phyloP scores from a whole-genome alignment of 208 protist species.

The Acanthamoeba triangularis region DNA sequence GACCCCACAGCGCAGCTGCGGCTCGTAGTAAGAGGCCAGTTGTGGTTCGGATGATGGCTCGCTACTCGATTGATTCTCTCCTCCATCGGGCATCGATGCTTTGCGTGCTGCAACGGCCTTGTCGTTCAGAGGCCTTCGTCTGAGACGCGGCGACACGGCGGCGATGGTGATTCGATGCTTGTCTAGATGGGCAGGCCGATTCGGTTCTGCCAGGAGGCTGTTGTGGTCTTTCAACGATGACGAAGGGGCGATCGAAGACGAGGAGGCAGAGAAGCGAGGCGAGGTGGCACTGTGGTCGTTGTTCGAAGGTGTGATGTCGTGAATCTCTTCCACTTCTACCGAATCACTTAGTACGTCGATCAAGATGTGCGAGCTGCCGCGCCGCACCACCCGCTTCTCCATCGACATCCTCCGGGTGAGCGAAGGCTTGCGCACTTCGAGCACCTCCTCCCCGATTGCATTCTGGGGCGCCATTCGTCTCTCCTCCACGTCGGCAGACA shows the following conservation, averaged over 20 bases:
- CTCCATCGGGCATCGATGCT: not conserved
- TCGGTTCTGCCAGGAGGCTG: not conserved
- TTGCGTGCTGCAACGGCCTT: not conserved
- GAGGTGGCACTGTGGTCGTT: no score
- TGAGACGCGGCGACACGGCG: slow-evolving; percentile 7
- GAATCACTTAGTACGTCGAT: slow-evolving; percentile 35
- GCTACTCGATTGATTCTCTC: not conserved
- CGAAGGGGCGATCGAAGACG: not conserved
- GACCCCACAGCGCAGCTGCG: slow-evolving; percentile 2
- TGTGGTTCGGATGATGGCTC: not conserved
- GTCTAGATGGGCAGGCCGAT: not conserved
- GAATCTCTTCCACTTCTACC: not conserved
- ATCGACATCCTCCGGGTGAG: not conserved
- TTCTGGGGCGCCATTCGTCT: not conserved
- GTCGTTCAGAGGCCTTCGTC: not conserved
- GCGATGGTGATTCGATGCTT: slow-evolving; percentile 29
- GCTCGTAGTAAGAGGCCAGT: not conserved
- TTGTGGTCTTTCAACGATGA: not conserved
- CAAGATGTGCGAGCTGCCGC: slow-evolving; percentile 33
- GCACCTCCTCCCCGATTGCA: not conserved
- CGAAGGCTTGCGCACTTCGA: not conserved
- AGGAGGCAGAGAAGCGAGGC: no score
- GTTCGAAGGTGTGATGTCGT: not conserved
- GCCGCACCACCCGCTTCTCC: slow-evolving; percentile 2
- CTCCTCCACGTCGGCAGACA: not conserved